Evolutionary conservation across 805 yeast species (phyloP).

Genomic region (Kodamaea hsintzibuensis): DNA sequence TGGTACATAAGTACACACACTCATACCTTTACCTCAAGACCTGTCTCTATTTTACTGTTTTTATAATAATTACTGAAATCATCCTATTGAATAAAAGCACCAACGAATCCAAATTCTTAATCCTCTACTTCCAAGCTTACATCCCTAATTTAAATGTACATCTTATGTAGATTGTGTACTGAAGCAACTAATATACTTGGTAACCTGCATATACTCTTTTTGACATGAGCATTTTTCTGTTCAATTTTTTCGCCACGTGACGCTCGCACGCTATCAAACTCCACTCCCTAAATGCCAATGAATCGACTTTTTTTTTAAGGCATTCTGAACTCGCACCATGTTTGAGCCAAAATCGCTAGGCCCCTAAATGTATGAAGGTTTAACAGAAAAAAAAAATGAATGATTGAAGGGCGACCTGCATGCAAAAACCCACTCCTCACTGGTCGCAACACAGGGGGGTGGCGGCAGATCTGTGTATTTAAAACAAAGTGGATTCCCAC

Average conservation of each 20-base stretch:
- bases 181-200: no score
- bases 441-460: neutral
- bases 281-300: neutral
- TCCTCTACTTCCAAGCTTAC: no score
- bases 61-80: no score
- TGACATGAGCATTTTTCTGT: no score
- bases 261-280: neutral
- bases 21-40: no score
- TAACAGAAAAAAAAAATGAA: slow-evolving; percentile 5
- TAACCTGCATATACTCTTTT: no score
- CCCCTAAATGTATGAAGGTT: slow-evolving; percentile 6
- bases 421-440: neutral
- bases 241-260: neutral
- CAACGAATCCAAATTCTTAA: no score
- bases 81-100: no score
- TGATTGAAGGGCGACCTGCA: neutral
- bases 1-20: no score
- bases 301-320: slow-evolving; percentile 3
- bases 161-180: no score
- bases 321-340: slow-evolving; percentile 1
- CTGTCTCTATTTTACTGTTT: no score
- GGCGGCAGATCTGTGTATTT: slow-evolving; percentile 2
- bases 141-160: no score
- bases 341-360: neutral
- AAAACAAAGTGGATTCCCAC: slow-evolving; percentile 8